Percentiles rank a stretch among this genome's conserved stretches.
These are phyloP conservation scores for Senna siamea DNA, from an alignment of 306 rosid genomes.

Conservation along the genomic window DNA sequence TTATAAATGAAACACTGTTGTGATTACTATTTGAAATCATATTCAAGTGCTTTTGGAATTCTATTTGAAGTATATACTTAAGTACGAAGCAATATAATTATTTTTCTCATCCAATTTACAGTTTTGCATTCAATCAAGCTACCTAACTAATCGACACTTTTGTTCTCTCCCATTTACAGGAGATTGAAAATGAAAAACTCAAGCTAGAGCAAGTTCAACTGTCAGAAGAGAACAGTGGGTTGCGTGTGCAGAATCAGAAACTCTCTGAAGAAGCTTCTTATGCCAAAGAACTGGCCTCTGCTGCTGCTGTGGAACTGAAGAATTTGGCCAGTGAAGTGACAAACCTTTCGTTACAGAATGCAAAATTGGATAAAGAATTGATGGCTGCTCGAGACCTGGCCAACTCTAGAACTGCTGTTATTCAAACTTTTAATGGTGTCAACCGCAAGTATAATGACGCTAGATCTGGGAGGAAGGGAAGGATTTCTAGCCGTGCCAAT, in stretches of 20 bases:
- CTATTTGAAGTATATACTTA: background rate
- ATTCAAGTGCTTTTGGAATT: background rate
- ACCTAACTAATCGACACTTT: slow-evolving; percentile 29
- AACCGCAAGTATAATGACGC: slow-evolving; percentile 74
- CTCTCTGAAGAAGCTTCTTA: slow-evolving; percentile 97
- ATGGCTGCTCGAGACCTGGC: slow-evolving; percentile 72
- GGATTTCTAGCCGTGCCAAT: slow-evolving; percentile 65
- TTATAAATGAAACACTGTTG: slow-evolving; percentile 4
- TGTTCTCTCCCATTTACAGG: slow-evolving; percentile 53
- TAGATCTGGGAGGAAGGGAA: slow-evolving; percentile 84
- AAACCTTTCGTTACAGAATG: slow-evolving; percentile 81
- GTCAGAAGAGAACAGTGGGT: slow-evolving; percentile 93
- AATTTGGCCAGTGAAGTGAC: slow-evolving; percentile 99
- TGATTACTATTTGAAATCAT: slow-evolving; percentile 10
- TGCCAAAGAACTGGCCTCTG: slow-evolving; percentile 97
- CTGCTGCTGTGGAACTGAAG: slow-evolving; percentile 98
- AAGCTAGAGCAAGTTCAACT: slow-evolving; percentile 84
- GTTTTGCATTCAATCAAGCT: slow-evolving; percentile 7
- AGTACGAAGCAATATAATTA: no score
- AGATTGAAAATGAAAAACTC: slow-evolving; percentile 86
- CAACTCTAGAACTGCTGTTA: slow-evolving; percentile 57
- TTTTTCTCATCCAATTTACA: background rate
- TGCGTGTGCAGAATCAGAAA: slow-evolving; percentile 93
- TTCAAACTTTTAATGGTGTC: slow-evolving; percentile 62
- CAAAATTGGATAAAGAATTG: slow-evolving; percentile 87